Evolutionary conservation across 2,329 filamentous ascomycete genomes (phyloP), one percentile per base, ranked within the genome.

Genomic region (Pestalotiopsis sp.): DNA sequence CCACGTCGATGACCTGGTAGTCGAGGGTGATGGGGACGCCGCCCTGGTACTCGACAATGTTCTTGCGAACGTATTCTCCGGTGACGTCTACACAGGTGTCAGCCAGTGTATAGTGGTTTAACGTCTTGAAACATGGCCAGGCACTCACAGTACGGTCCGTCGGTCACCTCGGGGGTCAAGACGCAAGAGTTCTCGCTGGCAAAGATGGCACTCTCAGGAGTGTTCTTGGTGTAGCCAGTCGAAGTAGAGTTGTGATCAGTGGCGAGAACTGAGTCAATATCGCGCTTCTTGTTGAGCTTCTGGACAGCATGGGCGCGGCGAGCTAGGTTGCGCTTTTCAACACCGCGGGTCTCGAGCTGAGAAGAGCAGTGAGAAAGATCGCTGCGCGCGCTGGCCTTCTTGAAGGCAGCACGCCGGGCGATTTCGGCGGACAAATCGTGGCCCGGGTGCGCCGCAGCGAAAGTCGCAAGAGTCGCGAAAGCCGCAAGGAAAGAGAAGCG

Each of bases 1-100:
- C 78, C 41, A 86, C 81, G 69, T 89, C 86, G 66, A 88, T 81
- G 67, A 89, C 79, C 75, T 88, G 86, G 70, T 86, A 81, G 71
- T 87, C 85, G 12, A 88, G 76, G 3, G 81, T 81, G 45, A 88
- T 75, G 25, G 81, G 80, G 31, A 89, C 79, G 59, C 86, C 87
- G 7, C 73, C 69, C 73, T 88, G 80, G 13, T 78, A 77, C 57
- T 87, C 84, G 13, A 78, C 80, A 41, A 89, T 76, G 71, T 89
- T 78, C 41, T 79, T 71, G 31, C 86, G 82, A 67, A 89, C 76
- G 65, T 83, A 80, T 73, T 88, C 85, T 36, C 86, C 86, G 20
- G 78, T 74, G 62, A 88, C 84, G 70, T 84, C 79, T 81, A 12
- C 2, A n/a, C 23, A 12, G 66, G 11, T 20, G 4, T 27, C 70